phyloP scores from a whole-genome alignment of 108 stramenopile species.

The Asterionellopsis glacialis region DNA sequence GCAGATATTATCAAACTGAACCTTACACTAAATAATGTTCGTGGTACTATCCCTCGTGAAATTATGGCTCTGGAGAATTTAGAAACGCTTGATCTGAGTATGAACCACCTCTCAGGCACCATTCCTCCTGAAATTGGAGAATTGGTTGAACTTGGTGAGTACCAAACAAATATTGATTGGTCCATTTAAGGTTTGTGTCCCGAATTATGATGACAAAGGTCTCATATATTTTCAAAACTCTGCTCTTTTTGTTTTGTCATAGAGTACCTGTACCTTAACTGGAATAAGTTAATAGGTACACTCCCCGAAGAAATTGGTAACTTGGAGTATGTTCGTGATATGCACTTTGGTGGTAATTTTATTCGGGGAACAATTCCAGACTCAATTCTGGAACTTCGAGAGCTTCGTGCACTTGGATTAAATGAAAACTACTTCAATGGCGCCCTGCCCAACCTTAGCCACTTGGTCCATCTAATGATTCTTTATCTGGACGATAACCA shows the following conservation, averaged over 20 bases:
- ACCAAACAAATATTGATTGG: too few species aligned
- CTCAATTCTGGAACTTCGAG: neutral
- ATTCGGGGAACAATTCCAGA: neutral
- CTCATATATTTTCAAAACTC: too few species aligned
- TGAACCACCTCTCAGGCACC: neutral
- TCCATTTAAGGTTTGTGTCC: too few species aligned
- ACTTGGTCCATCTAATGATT: slow-evolving; percentile 13
- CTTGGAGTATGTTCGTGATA: slow-evolving; percentile 5
- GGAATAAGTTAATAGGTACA: slow-evolving; percentile 47
- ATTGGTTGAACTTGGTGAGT: slow-evolving; percentile 6
- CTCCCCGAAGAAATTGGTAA: slow-evolving; percentile 39
- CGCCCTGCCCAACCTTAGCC: neutral
- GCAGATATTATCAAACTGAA: slow-evolving; percentile 20
- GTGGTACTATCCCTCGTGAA: slow-evolving; percentile 43
- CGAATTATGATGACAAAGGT: too few species aligned
- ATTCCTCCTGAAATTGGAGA: neutral
- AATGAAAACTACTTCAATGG: slow-evolving; percentile 17
- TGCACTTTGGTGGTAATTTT: slow-evolving; percentile 27
- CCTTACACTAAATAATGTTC: slow-evolving; percentile 46
- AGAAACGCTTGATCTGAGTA: slow-evolving; percentile 2
- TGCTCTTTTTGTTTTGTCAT: neutral
- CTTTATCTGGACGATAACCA: slow-evolving; percentile 40
- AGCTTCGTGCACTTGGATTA: slow-evolving; percentile 10
- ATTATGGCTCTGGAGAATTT: slow-evolving; percentile 12
- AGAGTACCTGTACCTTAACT: slow-evolving; percentile 29